Conservation (phyloP, 2,329 filamentous ascomycete genomes). For the Trichoderma gracile region DNA sequence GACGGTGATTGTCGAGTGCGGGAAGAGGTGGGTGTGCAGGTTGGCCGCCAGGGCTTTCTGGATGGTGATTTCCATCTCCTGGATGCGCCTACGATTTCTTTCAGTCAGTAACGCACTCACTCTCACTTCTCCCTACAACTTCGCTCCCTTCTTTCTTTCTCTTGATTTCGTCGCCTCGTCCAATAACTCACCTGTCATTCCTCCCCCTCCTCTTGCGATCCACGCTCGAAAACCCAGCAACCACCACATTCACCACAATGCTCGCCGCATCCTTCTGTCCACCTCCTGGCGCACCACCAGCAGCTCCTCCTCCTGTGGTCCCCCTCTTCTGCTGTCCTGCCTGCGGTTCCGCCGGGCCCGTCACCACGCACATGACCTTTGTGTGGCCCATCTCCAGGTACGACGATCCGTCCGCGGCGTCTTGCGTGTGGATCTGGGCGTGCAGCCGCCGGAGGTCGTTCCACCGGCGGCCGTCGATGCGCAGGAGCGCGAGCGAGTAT, state of each 20-base stretch:
- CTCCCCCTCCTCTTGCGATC: slow-evolving; percentile 76
- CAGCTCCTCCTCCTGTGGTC: slow-evolving; percentile 19
- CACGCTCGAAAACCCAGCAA: slow-evolving; percentile 85
- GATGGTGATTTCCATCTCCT: slow-evolving; percentile 79
- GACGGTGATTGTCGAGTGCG: slow-evolving; percentile 80
- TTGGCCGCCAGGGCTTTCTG: slow-evolving; percentile 73
- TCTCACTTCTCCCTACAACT: too few relatives aligned
- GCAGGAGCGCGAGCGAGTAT: slow-evolving; percentile 81
- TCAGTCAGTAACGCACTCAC: background rate
- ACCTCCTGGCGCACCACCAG: slow-evolving; percentile 37
- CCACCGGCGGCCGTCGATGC: slow-evolving; percentile 86
- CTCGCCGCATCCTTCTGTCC: slow-evolving; percentile 51
- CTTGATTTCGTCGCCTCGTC: too few relatives aligned
- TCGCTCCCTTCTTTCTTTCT: accelerated
- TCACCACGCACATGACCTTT: slow-evolving; percentile 90
- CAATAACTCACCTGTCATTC: slow-evolving; percentile 69
- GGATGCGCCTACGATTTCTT: slow-evolving; percentile 61
- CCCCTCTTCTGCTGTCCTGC: slow-evolving; percentile 41
- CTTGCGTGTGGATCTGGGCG: slow-evolving; percentile 88
- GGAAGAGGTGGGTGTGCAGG: slow-evolving; percentile 84
- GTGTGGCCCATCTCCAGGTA: slow-evolving; percentile 98
- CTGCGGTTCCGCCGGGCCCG: slow-evolving; percentile 73
- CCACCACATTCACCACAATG: slow-evolving; percentile 77
- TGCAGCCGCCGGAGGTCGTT: slow-evolving; percentile 90
- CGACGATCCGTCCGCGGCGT: slow-evolving; percentile 86